Base-by-base conservation (phyloP, 1,284 basidiomycete species). In the Apiotrichum laibachii region DNA sequence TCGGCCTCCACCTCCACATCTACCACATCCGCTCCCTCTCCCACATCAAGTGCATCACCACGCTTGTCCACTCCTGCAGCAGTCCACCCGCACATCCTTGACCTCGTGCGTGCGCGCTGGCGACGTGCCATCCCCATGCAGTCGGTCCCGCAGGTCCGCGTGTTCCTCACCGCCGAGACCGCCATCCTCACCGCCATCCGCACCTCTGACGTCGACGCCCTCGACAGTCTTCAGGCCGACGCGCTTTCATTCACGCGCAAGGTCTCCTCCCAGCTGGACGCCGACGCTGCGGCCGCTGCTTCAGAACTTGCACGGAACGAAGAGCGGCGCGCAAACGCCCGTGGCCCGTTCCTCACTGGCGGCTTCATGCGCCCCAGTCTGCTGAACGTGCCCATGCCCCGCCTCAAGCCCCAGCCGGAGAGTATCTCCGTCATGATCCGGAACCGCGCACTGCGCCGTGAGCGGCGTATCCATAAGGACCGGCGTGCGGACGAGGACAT, bases 341-440 rank as follows among this genome's bases (percentile, higher is more conserved):
- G 2, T 33, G n/a, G 35, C 34, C 34, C n/a, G 5, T 85, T 86
- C 42, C 75, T 89, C 55, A 90, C 88, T 1, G 88, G 89, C 5
- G 82, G 80, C 6, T 83, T 85, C 69, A 70, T 90, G 31, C 84
- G 84, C 12, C 82, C 88, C 0, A 82, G 86, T 0, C 53, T 83
- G 9, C 85, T 78, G 75, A 85, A 89, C 70, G 80, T 76, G 0
- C 87, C 88, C 0, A 81, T 93, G 9, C 90, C 90, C 0, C 83
- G 88, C 0, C 76, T 93, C 66, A 85, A 83, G 56, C 89, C 88
- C 0, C 90, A 93, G 63, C 91, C 92, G 0, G 62, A 77, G 2
- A 79, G 82, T 16, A 82, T 92, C 44, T 82, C 83, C 0, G 82
- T 83, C 68, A 90, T 91, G 80, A 89, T 93, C 37, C 70, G 76